These are phyloP conservation scores for Alternaria arbusti DNA, from an alignment of 2,329 filamentous ascomycete genomes.

Conservation along the genomic window DNA sequence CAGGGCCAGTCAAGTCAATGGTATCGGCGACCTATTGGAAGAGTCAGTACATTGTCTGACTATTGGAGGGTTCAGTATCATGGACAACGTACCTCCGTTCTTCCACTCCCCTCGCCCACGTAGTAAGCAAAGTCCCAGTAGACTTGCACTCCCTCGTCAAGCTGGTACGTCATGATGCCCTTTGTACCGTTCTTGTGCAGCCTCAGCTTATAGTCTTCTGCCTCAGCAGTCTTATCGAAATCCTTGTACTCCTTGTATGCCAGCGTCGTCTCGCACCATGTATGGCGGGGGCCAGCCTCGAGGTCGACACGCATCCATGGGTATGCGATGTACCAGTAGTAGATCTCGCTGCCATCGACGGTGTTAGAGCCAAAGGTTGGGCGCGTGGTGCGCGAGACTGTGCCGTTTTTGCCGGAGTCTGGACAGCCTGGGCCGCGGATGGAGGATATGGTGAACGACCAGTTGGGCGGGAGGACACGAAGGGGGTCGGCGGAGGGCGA, in stretches of 20 bases:
- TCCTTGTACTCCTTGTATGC: conserved; percentile 18
- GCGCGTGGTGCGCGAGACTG: conserved; percentile 9
- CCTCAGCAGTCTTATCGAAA: neutral
- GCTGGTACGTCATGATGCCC: conserved; percentile 16
- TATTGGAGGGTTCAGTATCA: neutral
- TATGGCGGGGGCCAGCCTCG: conserved; percentile 1
- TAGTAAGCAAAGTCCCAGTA: conserved; percentile 24
- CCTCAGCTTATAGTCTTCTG: conserved; percentile 17
- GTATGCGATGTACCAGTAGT: conserved; percentile 29
- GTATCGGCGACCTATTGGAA: conserved; percentile 14
- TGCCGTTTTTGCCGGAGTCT: conserved; percentile 6
- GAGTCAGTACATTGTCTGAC: neutral
- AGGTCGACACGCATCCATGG: conserved; percentile 19
- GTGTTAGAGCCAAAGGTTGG: conserved; percentile 23
- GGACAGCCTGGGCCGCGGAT: conserved; percentile 25
- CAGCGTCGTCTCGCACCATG: conserved; percentile 29
- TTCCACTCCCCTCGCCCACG: neutral
- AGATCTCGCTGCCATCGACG: conserved; percentile 26
- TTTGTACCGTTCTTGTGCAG: conserved; percentile 29
- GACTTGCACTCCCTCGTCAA: conserved; percentile 19
- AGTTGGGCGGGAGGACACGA: conserved; percentile 17
- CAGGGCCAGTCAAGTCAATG: conserved; percentile 11
- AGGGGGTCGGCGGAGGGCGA: conserved; percentile 6
- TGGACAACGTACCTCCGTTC: conserved; percentile 6
- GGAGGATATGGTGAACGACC: conserved; percentile 21